Evolutionary conservation across 108 stramenopile genomes (phyloP).

Genomic region (Chaetoceros tenuissimus): DNA sequence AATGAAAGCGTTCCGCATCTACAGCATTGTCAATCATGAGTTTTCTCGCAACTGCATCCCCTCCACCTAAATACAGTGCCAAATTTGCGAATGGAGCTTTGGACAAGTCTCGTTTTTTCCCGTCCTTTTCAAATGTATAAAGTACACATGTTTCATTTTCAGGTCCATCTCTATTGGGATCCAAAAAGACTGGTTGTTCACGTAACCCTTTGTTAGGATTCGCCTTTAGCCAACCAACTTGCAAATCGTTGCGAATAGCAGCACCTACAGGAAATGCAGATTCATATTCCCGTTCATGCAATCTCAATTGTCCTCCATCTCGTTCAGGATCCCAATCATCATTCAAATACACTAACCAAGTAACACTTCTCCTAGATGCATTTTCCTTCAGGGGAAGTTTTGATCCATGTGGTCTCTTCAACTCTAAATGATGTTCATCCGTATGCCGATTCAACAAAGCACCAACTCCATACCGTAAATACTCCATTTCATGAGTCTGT

Average conservation of each 20-base stretch:
- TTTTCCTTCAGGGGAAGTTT: not conserved
- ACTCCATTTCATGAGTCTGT: slow-evolving; percentile 8
- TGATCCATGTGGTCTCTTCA: not conserved
- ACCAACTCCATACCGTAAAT: slow-evolving; percentile 5
- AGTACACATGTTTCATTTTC: slow-evolving; percentile 4
- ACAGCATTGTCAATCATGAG: not conserved
- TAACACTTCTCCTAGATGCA: slow-evolving; percentile 2
- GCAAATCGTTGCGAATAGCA: not conserved
- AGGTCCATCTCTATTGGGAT: not conserved
- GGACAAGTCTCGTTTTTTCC: not conserved
- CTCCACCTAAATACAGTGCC: slow-evolving; percentile 3
- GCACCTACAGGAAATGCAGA: not conserved
- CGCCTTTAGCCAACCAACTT: slow-evolving; percentile 2
- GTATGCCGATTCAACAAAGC: slow-evolving; percentile 2
- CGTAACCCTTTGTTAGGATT: not conserved
- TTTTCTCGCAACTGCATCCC: slow-evolving; percentile 2
- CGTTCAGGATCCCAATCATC: not conserved
- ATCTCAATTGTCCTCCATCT: slow-evolving; percentile 2
- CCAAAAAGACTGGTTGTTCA: slow-evolving; percentile 5
- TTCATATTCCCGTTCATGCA: slow-evolving; percentile 1
- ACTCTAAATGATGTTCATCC: slow-evolving; percentile 5
- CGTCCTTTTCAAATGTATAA: not conserved
- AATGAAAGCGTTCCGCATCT: slow-evolving; percentile 7
- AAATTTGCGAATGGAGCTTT: slow-evolving; percentile 1
- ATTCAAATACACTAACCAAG: slow-evolving; percentile 2